phyloP scores from a whole-genome alignment of 345 rosid genomes.

The Euphorbia lathyris region DNA sequence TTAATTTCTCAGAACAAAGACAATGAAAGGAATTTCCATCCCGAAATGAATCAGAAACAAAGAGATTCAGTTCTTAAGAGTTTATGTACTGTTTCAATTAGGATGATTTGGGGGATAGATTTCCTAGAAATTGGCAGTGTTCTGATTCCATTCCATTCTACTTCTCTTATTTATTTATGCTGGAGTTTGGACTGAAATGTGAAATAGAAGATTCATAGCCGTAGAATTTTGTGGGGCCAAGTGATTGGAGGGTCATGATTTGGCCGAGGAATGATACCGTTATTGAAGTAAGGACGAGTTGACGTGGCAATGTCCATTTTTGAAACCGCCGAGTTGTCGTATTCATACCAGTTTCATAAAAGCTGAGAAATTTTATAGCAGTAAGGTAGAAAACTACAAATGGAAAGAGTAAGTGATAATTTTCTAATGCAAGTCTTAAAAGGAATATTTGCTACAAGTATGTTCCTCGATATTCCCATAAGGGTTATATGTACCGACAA shows the following conservation, averaged over 20 bases:
- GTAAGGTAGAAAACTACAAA: too few species aligned
- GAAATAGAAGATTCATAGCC: not conserved
- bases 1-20: not conserved
- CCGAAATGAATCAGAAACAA: too few species aligned
- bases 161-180: not conserved
- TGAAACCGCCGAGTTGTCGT: constrained; percentile 7
- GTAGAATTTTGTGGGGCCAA: not conserved
- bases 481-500: too few species aligned
- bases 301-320: not conserved
- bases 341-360: not conserved
- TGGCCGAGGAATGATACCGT: constrained; percentile 3
- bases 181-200: not conserved
- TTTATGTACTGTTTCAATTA: too few species aligned
- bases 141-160: not conserved
- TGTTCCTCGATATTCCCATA: not conserved
- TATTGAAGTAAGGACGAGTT: not conserved
- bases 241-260: constrained; percentile 1
- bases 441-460: not conserved
- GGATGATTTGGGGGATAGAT: too few species aligned
- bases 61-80: not conserved
- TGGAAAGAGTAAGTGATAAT: not conserved
- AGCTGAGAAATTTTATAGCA: too few species aligned
- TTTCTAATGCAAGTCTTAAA: not conserved
- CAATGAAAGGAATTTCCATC: not conserved
- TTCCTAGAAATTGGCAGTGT: not conserved